These are phyloP conservation scores for Letharia lupina DNA, from an alignment of 495 filamentous ascomycete species.

Conservation along the genomic window DNA sequence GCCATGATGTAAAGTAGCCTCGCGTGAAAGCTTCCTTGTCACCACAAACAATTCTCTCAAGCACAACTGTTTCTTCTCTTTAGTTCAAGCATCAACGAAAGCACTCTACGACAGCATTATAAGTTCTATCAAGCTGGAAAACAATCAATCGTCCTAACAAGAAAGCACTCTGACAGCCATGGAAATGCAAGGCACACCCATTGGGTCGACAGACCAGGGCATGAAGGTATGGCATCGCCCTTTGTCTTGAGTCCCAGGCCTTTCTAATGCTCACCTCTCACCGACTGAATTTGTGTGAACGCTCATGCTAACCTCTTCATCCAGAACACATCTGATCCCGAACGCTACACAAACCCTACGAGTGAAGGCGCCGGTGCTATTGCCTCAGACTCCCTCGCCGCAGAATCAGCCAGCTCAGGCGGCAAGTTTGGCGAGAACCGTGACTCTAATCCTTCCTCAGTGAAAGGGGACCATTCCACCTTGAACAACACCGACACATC, in stretches of 20 bases:
- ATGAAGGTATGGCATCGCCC: slow-evolving; percentile 33
- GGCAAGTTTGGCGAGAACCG: slow-evolving; percentile 48
- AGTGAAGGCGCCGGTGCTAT: slow-evolving; percentile 49
- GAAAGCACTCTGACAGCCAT: slow-evolving; percentile 25
- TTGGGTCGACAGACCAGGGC: slow-evolving; percentile 32
- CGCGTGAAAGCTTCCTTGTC: slow-evolving; percentile 3
- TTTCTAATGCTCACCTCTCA: neutral
- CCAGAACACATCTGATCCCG: slow-evolving; percentile 43
- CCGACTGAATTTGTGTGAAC: neutral
- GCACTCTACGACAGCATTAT: neutral
- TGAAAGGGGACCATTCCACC: slow-evolving; percentile 42
- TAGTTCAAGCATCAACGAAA: neutral
- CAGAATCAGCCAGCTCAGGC: slow-evolving; percentile 45
- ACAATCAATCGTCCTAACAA: neutral
- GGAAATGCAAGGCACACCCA: slow-evolving; percentile 44
- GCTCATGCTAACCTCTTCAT: neutral
- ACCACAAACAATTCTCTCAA: neutral
- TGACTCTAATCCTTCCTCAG: slow-evolving; percentile 40
- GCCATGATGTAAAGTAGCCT: slow-evolving; percentile 12
- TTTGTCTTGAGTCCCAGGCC: neutral
- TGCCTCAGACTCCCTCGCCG: slow-evolving; percentile 56
- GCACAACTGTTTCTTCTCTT: neutral
- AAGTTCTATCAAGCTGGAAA: no score
- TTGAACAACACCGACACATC: slow-evolving; percentile 51
- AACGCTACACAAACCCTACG: slow-evolving; percentile 35